phyloP scores from a whole-genome alignment of 768 basidiomycete species.

The Chalciporus pseudorubinellus region DNA sequence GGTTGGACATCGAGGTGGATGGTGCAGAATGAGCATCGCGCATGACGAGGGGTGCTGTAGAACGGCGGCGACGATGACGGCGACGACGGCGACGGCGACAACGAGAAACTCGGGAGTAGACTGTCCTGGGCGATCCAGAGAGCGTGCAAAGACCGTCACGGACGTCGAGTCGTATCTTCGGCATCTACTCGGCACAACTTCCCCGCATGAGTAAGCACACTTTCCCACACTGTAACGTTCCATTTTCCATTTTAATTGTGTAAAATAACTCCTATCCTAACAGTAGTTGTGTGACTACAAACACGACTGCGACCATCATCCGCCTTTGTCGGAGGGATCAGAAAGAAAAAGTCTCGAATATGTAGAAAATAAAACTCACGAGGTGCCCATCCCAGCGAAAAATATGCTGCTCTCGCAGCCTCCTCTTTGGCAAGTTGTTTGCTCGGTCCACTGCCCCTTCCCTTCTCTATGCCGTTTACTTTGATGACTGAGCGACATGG shows the following conservation, averaged over 20 bases:
- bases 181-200: conserved; percentile 23
- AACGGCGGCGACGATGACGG: neutral
- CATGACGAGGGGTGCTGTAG: conserved; percentile 17
- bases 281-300: neutral
- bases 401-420: conserved; percentile 68
- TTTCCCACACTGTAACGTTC: conserved; percentile 19
- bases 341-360: neutral
- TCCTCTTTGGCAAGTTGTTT: conserved; percentile 80
- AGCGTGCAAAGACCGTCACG: conserved; percentile 18
- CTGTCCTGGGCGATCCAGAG: neutral
- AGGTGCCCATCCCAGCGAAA: conserved; percentile 72
- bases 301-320: conserved; percentile 14
- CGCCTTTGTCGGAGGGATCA: conserved; percentile 13
- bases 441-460: conserved; percentile 59
- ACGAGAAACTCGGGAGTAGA: neutral
- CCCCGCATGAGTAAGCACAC: conserved; percentile 23
- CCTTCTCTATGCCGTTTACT: conserved; percentile 74
- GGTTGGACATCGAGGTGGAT: conserved; percentile 36
- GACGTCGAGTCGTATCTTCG: conserved; percentile 24
- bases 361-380: conserved; percentile 27
- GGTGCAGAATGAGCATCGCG: conserved; percentile 27
- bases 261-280: conserved; percentile 9
- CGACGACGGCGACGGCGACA: conserved; percentile 2
- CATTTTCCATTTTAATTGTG: conserved; percentile 19
- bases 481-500: conserved; percentile 5